Base-by-base conservation (phyloP, 2,329 filamentous ascomycete genomes). In the Botrytis paeoniae region DNA sequence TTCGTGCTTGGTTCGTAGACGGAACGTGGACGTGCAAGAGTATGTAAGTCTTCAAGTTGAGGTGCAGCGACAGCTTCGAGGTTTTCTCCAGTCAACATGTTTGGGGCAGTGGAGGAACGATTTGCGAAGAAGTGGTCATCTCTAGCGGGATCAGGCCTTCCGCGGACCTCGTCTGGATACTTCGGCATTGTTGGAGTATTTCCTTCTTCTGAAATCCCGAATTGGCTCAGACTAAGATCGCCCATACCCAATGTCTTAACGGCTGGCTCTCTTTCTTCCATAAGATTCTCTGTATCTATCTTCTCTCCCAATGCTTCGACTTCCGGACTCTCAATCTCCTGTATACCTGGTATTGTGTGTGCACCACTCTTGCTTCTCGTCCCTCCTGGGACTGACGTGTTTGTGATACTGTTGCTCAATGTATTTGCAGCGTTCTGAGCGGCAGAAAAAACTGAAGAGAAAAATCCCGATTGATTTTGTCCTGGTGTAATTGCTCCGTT, bases 371-470 rank as follows among this genome's bases (percentile, higher is more conserved):
- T 85, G 63, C 82, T 85, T 75, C 83, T 84, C 77, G 85, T 85
- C 69, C 83, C 82, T n/a, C 84, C 84, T n/a, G 88, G 87, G 12
- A 85, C 85, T 43, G 86, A 85, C 6, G 86, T 88, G 80, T 90
- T 95, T 66, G 89, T 89, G 64, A 98, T 91, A 65, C 91, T 93
- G 75, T 88, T 93, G 77, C 88, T 93, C 7, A 95, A 82, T 29
- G 89, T 90, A 76, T 85, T 94, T 22, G 95, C 94, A 61, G 95
- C 95, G 86, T 92, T 98, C 82, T 98, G 95, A 29, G 96, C 96
- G 63, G 92, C 95, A 59, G 94, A 95, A 76, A 99, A 89, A 80
- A 99, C 93, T 39, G 93, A 95, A 7, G 94, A 97, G 83, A 99
- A 98, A 84, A 99, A 98, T 1, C 94, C 91, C 54, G 87, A 85